Evolutionary conservation across 2,329 filamentous ascomycete genomes (phyloP), one percentile per base, ranked within the genome.

Genomic region (Cercospora sp.): DNA sequence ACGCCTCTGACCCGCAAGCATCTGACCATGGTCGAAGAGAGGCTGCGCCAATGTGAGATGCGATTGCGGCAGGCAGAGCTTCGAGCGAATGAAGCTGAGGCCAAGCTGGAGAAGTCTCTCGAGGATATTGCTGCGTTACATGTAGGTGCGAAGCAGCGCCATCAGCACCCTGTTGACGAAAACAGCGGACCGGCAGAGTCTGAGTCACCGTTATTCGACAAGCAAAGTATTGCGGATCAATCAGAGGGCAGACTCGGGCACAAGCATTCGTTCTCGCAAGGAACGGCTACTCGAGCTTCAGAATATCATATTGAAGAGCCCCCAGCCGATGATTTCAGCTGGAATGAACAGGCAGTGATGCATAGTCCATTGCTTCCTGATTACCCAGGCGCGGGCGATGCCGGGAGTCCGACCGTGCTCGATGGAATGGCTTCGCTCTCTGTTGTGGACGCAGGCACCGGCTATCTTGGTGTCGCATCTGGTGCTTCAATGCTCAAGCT

Each of bases 1-100:
- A 85, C 83, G 12, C 83, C 83, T 5, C 75, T 85, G 68, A 85
- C 83, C 5, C 77, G 83, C 53, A 84, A 80, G 78, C 80, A 79
- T 69, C 75, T 84, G 18, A 83, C 81, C 0, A 79, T 83, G 60
- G 80, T 84, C 5, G 82, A 84, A 68, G 78, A 78, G 31, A 78
- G 80, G 18, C 73, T 84, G 20, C 79, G 73, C 13, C 73, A 73
- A 28, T 73, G 75, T 3, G 76, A 76, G 61, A 33, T 68, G n/a
- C 64, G 70, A 33, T 64, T 70, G 16, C 68, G 66, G 48, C 65
- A 71, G 42, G 67, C 70, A 4, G 74, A 74, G 53, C 63, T 68
- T 16, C 67, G 73, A 55, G 75, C 73, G 13, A 60, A 68, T 26
- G 51, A 70, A 18, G 72, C 73, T 6, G 74, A 77, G 59, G 53